Percentiles rank a stretch among this genome's conserved stretches.
Conservation (phyloP, 768 basidiomycete genomes). For the Termitomyces sp. region DNA sequence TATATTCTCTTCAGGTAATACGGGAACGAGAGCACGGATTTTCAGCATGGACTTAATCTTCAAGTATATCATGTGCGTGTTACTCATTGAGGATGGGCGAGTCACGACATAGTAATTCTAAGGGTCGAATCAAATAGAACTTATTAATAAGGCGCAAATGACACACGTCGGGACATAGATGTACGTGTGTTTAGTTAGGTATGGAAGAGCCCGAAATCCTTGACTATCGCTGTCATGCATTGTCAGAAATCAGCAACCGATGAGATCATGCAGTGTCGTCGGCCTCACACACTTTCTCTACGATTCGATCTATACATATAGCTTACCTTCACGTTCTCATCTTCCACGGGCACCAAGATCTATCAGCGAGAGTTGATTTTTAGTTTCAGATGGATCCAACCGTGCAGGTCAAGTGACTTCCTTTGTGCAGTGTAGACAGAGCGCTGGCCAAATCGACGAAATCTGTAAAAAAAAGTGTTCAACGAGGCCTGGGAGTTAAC, state of each 20-base stretch:
- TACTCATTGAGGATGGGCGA: not conserved
- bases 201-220: not conserved
- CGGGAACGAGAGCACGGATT: conserved; percentile 1
- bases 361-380: not conserved
- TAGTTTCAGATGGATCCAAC: not conserved
- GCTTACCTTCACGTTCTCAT: not conserved
- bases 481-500: not conserved
- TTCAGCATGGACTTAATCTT: no score
- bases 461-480: not conserved
- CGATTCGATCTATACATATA: no score
- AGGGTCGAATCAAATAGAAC: not conserved
- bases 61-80: no score
- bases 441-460: not conserved
- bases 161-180: not conserved
- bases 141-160: not conserved
- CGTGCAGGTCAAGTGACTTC: not conserved
- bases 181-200: no score
- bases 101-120: not conserved
- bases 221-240: not conserved
- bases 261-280: not conserved
- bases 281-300: not conserved
- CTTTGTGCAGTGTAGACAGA: not conserved
- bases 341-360: not conserved
- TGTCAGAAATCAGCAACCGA: not conserved
- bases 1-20: conserved; percentile 14